A percentile compares a stretch with the other conserved stretches of the same genome.
phyloP scores from a whole-genome alignment of 768 basidiomycete species.

The Boletus pseudo-olivaceus region DNA sequence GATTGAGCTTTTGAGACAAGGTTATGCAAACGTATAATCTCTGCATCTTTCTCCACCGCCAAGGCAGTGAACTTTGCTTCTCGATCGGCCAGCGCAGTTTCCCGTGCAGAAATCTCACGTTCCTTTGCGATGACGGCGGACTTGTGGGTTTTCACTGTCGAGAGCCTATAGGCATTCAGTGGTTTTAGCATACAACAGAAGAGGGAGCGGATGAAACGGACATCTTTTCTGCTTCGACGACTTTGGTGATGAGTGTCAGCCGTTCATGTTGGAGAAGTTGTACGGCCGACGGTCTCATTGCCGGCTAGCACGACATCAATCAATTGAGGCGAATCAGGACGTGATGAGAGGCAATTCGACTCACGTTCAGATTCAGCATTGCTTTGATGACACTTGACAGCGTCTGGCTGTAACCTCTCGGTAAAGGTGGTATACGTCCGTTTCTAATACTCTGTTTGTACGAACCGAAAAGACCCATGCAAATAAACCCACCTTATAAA shows the following conservation, averaged over 20 bases:
- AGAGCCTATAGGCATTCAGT: conserved; percentile 42
- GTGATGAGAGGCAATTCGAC: conserved; percentile 14
- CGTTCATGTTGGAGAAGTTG: conserved; percentile 82
- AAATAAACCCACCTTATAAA: conserved; percentile 62
- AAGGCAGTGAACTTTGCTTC: conserved; percentile 49
- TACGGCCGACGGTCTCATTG: conserved; percentile 79
- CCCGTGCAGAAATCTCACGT: conserved; percentile 58
- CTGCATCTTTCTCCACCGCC: conserved; percentile 56
- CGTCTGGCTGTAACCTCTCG: conserved; percentile 74
- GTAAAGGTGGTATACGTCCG: conserved; percentile 88
- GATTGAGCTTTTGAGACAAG: conserved; percentile 38
- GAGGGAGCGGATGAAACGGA: conserved; percentile 28
- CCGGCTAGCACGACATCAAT: conserved; percentile 49
- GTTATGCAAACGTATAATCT: conserved; percentile 49
- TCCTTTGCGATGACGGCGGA: conserved; percentile 53
- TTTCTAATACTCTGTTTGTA: conserved; percentile 42
- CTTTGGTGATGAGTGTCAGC: conserved; percentile 64
- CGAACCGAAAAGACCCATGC: not conserved
- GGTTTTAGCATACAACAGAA: not conserved
- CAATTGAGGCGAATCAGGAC: not conserved
- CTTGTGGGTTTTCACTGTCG: conserved; percentile 62
- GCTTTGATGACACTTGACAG: conserved; percentile 74
- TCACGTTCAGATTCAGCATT: conserved; percentile 83
- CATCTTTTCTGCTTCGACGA: conserved; percentile 79
- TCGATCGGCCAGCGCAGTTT: conserved; percentile 50